Conservation (phyloP, 2,329 filamentous ascomycete genomes). For the Zymoseptoria crescenta region DNA sequence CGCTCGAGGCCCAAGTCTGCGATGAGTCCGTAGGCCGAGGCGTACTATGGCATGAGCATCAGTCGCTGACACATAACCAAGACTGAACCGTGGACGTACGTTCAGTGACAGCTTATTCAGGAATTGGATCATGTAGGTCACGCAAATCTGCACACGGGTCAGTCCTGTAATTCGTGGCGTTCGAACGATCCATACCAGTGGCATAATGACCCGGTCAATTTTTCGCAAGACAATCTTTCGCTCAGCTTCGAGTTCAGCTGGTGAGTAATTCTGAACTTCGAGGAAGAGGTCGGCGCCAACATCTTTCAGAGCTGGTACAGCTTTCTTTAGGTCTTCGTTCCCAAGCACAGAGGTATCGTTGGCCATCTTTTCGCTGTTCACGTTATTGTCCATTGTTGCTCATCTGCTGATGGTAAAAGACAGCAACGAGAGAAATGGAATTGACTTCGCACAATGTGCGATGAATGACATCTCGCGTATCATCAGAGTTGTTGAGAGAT, state of each 20-base stretch:
- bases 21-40: constrained; percentile 11
- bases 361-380: not conserved
- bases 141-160: constrained; percentile 34
- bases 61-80: constrained; percentile 2
- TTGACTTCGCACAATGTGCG: not conserved
- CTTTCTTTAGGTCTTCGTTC: not conserved
- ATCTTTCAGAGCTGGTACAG: not conserved
- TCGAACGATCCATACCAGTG: constrained; percentile 31
- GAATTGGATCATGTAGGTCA: constrained; percentile 34
- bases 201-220: constrained; percentile 42
- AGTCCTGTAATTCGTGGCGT: not conserved
- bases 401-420: no score
- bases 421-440: no score
- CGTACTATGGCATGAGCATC: constrained; percentile 3
- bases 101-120: constrained; percentile 18
- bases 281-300: not conserved
- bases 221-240: constrained; percentile 23
- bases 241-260: not conserved
- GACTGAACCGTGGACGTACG: not conserved
- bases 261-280: not conserved
- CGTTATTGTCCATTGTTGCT: not conserved
- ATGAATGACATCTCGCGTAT: not conserved
- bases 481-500: not conserved
- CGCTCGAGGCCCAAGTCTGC: constrained; percentile 28
- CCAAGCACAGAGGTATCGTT: not conserved